Conservation (phyloP, 1,284 basidiomycete genomes). For the Microbotryomycetes sp. region DNA sequence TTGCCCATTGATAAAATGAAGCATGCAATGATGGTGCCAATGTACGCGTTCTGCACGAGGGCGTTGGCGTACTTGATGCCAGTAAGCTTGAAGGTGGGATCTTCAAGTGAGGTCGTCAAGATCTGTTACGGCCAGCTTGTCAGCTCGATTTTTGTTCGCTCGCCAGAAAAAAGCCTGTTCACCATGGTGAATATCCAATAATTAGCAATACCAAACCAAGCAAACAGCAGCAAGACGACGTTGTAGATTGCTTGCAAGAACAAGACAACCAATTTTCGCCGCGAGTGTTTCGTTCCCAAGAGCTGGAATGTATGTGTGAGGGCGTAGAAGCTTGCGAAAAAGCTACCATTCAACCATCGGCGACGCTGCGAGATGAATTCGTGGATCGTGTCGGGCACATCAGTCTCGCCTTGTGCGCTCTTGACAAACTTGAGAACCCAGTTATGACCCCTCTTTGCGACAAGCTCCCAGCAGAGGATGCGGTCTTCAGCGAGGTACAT, state of each 20-base stretch:
- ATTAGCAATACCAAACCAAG: constrained; percentile 92
- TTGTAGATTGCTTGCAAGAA: constrained; percentile 82
- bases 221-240: constrained; percentile 75
- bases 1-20: constrained; percentile 98
- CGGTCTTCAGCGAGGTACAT: constrained; percentile 62
- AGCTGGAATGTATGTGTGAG: constrained; percentile 69
- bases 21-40: constrained; percentile 72
- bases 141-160: too few relatives aligned
- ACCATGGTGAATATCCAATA: constrained; percentile 93
- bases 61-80: constrained; percentile 72
- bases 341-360: constrained; percentile 87
- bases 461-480: constrained; percentile 92
- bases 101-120: constrained; percentile 79
- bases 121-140: constrained; percentile 45
- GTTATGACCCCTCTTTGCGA: constrained; percentile 78
- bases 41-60: constrained; percentile 69
- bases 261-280: constrained; percentile 63
- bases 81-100: constrained; percentile 54
- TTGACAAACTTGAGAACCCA: constrained; percentile 98
- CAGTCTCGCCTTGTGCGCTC: constrained; percentile 88
- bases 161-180: too few relatives aligned
- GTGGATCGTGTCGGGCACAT: constrained; percentile 85
- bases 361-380: constrained; percentile 93
- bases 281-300: constrained; percentile 72
- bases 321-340: constrained; percentile 71